Evolutionary conservation across 257 asterid genomes (phyloP).

Genomic region (Rehmannia glutinosa): DNA sequence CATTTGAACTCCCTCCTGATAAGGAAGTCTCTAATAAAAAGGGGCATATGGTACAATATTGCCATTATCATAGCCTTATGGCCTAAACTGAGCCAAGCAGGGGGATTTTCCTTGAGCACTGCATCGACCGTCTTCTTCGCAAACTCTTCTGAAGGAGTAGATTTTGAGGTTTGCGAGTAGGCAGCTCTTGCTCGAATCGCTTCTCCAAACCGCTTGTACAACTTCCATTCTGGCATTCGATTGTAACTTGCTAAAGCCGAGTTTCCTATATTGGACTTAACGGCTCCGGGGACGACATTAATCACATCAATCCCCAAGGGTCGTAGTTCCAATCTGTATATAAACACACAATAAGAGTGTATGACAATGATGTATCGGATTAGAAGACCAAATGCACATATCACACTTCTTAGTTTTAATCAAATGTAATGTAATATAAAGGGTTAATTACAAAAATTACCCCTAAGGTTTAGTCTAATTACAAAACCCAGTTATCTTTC

Average conservation of each 20-base stretch:
- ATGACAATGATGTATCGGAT: background rate
- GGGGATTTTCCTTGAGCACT: conserved; percentile 66
- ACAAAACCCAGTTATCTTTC: too few species aligned
- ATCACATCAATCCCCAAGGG: conserved; percentile 63
- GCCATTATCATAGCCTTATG: conserved; percentile 54
- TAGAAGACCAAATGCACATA: background rate
- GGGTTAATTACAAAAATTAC: too few species aligned
- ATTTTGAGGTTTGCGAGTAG: conserved; percentile 51
- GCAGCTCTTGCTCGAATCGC: conserved; percentile 65
- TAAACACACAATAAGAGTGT: background rate
- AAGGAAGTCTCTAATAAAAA: conserved; percentile 58
- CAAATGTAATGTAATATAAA: too few species aligned
- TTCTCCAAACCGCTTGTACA: conserved; percentile 66
- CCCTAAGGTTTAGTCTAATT: too few species aligned
- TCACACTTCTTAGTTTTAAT: too few species aligned
- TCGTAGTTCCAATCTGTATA: conserved; percentile 39
- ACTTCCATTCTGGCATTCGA: conserved; percentile 87
- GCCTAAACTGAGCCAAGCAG: conserved; percentile 72
- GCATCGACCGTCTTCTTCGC: conserved; percentile 71
- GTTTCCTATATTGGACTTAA: conserved; percentile 67
- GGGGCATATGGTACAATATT: conserved; percentile 52
- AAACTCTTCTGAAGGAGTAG: conserved; percentile 80
- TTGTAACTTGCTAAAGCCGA: conserved; percentile 49
- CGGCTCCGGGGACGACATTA: conserved; percentile 77
- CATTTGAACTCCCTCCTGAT: conserved; percentile 41